Conservation (phyloP, 2,329 filamentous ascomycete species). For the Monosporascus sp. region DNA sequence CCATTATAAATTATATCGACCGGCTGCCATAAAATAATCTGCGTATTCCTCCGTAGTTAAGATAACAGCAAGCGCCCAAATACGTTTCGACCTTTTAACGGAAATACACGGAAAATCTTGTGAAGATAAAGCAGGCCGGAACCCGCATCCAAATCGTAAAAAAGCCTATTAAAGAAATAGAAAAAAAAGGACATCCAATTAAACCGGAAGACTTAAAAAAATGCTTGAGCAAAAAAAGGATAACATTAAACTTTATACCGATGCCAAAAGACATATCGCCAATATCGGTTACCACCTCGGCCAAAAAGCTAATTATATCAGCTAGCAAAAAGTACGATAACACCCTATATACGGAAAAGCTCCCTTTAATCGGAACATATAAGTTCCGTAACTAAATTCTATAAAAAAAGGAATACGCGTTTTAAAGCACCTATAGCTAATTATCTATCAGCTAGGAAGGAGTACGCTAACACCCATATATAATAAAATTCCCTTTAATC, state of each 20-base stretch:
- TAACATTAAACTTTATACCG: constrained; percentile 15
- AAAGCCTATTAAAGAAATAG: constrained; percentile 18
- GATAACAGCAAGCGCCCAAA: constrained; percentile 15
- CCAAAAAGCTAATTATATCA: not conserved
- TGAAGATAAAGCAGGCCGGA: constrained; percentile 22
- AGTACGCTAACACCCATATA: too few relatives aligned
- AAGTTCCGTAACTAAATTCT: too few relatives aligned
- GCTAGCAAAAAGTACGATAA: too few relatives aligned
- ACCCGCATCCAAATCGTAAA: constrained; percentile 13
- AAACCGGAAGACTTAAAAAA: constrained; percentile 20
- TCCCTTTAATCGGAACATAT: too few relatives aligned
- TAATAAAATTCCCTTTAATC: too few relatives aligned
- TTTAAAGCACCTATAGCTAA: too few relatives aligned
- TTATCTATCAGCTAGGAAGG: too few relatives aligned
- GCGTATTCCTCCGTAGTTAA: constrained; percentile 7
- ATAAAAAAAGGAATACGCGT: too few relatives aligned
- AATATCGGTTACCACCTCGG: constrained; percentile 17
- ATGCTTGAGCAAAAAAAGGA: constrained; percentile 10
- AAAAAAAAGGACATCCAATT: constrained; percentile 15
- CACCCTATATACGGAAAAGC: too few relatives aligned
- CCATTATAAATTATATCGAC: constrained; percentile 20
- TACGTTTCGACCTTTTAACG: constrained; percentile 14
- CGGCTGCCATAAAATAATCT: constrained; percentile 19
- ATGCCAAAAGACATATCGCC: constrained; percentile 18
- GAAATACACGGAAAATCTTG: constrained; percentile 17